Conservation (phyloP, 306 rosid species). For the barrel medic (Medicago truncatula) region DNA sequence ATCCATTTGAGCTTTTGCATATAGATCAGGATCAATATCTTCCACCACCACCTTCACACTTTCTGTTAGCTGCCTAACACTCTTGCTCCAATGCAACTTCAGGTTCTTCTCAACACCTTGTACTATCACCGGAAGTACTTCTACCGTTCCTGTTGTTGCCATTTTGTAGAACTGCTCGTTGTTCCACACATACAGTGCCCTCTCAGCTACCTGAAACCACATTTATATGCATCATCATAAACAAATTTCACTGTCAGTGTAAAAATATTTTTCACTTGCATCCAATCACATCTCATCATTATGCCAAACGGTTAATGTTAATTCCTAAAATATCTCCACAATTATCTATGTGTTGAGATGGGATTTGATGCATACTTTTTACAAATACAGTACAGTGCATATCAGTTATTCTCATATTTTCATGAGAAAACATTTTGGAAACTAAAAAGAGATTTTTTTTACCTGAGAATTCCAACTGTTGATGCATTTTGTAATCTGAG, state of each 20-base stretch:
- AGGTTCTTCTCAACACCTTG: conserved; percentile 78
- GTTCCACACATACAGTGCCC: conserved; percentile 88
- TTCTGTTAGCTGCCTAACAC: conserved; percentile 65
- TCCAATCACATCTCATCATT: too few species aligned
- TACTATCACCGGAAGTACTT: conserved; percentile 73
- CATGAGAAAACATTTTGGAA: neutral
- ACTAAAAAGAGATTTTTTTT: conserved; percentile 33
- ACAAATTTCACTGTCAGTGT: neutral
- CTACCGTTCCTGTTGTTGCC: conserved; percentile 63
- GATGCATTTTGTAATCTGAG: conserved; percentile 68
- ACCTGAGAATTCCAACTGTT: conserved; percentile 92
- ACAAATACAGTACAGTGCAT: too few species aligned
- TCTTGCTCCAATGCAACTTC: conserved; percentile 81
- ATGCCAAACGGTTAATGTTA: too few species aligned
- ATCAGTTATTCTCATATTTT: too few species aligned
- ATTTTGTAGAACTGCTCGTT: conserved; percentile 81
- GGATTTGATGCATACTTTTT: too few species aligned
- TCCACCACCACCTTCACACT: conserved; percentile 70
- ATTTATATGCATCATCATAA: neutral
- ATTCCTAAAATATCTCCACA: too few species aligned
- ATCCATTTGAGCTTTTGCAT: conserved; percentile 61
- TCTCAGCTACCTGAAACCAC: conserved; percentile 71
- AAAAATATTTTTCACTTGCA: too few species aligned
- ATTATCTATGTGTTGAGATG: too few species aligned
- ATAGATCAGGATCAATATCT: conserved; percentile 74